Conservation (phyloP, 495 filamentous ascomycete species). For the Amorphotheca resinae region DNA sequence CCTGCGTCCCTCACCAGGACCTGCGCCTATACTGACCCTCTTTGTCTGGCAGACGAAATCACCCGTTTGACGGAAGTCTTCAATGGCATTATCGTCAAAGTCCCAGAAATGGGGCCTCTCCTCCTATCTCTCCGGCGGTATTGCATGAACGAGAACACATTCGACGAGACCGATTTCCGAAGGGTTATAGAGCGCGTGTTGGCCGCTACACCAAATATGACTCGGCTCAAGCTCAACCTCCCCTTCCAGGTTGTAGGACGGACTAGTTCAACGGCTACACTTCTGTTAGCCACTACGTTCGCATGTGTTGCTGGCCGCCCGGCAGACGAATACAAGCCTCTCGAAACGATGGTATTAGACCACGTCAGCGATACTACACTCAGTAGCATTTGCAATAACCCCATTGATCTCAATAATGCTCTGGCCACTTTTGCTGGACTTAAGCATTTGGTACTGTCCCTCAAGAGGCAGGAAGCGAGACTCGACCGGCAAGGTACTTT, state of each 20-base stretch:
- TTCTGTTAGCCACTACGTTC: slow-evolving; percentile 16
- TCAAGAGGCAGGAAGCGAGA: slow-evolving; percentile 18
- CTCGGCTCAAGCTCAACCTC: slow-evolving; percentile 16
- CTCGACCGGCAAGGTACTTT: slow-evolving; percentile 4
- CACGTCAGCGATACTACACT: slow-evolving; percentile 18
- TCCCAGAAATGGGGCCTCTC: slow-evolving; percentile 17
- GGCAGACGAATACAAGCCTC: slow-evolving; percentile 3
- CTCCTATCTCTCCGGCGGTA: slow-evolving; percentile 15
- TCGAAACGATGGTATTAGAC: slow-evolving; percentile 20
- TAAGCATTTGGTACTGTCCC: slow-evolving; percentile 14
- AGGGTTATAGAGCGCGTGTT: slow-evolving; percentile 14
- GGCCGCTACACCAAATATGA: slow-evolving; percentile 6
- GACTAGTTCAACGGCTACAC: slow-evolving; percentile 12
- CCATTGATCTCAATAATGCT: slow-evolving; percentile 16
- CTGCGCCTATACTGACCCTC: background rate
- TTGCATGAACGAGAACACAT: slow-evolving; percentile 16
- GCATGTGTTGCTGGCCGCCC: slow-evolving; percentile 11
- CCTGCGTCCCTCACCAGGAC: too few relatives aligned
- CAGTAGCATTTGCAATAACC: slow-evolving; percentile 17
- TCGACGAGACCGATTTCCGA: slow-evolving; percentile 17
- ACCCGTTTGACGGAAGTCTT: slow-evolving; percentile 16
- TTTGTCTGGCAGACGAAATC: slow-evolving; percentile 15
- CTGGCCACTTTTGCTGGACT: slow-evolving; percentile 9
- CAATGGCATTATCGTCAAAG: slow-evolving; percentile 6
- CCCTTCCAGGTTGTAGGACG: slow-evolving; percentile 19